These are phyloP conservation scores for Aspergillus sp. DNA, from an alignment of 2,329 filamentous ascomycete species.

Conservation along the genomic window DNA sequence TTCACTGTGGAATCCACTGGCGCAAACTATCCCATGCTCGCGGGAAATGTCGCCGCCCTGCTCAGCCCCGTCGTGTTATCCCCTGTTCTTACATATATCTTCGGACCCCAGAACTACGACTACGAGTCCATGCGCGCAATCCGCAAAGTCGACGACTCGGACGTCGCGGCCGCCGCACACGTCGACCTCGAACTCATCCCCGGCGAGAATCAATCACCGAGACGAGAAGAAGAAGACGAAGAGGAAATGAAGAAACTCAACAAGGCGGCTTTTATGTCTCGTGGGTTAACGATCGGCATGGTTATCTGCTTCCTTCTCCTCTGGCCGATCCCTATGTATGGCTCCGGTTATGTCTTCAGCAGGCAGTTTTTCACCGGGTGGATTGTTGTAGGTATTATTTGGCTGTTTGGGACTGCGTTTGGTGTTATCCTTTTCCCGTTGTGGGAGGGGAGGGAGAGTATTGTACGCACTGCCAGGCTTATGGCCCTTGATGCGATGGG, in stretches of 20 bases:
- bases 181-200: slow-evolving; percentile 66
- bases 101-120: slow-evolving; percentile 77
- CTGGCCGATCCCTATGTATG: slow-evolving; percentile 94
- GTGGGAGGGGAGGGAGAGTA: slow-evolving; percentile 72
- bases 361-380: slow-evolving; percentile 82
- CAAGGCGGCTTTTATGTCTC: slow-evolving; percentile 55
- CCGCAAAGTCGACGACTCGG: slow-evolving; percentile 74
- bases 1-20: slow-evolving; percentile 75
- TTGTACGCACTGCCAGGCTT: slow-evolving; percentile 59
- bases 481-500: slow-evolving; percentile 62
- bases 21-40: slow-evolving; percentile 84
- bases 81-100: slow-evolving; percentile 69
- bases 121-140: slow-evolving; percentile 82
- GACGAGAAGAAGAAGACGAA: slow-evolving; percentile 32
- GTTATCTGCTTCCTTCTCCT: slow-evolving; percentile 73
- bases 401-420: slow-evolving; percentile 71
- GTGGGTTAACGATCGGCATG: slow-evolving; percentile 60
- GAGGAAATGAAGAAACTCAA: slow-evolving; percentile 53
- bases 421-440: slow-evolving; percentile 80
- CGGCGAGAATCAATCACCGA: slow-evolving; percentile 49
- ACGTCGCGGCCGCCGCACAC: slow-evolving; percentile 63
- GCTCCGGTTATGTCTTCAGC: slow-evolving; percentile 75
- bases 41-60: slow-evolving; percentile 79
- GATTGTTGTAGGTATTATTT: slow-evolving; percentile 74
- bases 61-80: slow-evolving; percentile 74